These are phyloP conservation scores for Neurospora terricola DNA, from an alignment of 495 filamentous ascomycete genomes.

Conservation along the genomic window DNA sequence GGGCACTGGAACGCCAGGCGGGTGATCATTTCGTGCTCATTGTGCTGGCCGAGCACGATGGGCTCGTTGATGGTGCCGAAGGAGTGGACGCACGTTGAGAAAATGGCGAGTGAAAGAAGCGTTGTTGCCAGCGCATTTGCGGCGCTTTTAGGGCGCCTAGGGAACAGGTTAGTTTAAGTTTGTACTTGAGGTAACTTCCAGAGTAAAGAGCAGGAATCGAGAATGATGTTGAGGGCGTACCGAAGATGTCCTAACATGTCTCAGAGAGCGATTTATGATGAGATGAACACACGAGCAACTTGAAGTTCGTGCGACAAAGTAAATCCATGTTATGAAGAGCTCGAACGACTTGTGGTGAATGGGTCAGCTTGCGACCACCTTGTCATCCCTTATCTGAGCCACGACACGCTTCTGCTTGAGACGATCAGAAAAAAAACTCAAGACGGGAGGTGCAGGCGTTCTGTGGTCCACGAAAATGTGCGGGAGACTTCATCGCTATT, in stretches of 20 bases:
- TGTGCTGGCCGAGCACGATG: constrained; percentile 15
- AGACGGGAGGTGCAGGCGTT: too few relatives aligned
- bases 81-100: not conserved
- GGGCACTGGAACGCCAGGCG: constrained; percentile 20
- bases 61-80: constrained; percentile 23
- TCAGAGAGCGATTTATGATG: not conserved
- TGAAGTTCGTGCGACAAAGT: not conserved
- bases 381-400: not conserved
- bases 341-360: not conserved
- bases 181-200: not conserved
- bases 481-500: not conserved
- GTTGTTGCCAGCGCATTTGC: not conserved
- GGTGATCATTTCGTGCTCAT: constrained; percentile 23
- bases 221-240: not conserved
- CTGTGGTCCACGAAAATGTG: not conserved
- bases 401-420: not conserved
- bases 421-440: too few relatives aligned
- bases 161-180: not conserved
- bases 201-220: not conserved
- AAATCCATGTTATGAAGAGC: not conserved
- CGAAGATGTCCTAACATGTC: not conserved
- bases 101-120: not conserved
- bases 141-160: not conserved
- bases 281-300: not conserved
- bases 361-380: not conserved